These are phyloP conservation scores for Aquilaria sinensis DNA, from an alignment of 345 rosid genomes.

Conservation along the genomic window DNA sequence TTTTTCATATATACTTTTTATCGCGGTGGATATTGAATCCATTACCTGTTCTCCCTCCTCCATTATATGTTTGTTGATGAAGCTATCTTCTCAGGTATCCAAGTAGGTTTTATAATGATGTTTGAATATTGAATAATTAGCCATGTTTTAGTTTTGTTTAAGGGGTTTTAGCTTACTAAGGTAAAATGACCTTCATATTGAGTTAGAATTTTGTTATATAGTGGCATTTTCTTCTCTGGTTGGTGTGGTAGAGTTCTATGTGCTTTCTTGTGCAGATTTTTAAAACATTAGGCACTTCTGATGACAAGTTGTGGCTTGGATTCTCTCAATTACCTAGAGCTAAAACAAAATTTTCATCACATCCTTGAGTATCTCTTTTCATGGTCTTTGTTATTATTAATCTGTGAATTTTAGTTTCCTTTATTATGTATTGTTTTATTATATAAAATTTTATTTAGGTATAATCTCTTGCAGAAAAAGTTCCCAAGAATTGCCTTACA, in stretches of 20 bases:
- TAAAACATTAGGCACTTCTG: slow-evolving; percentile 73
- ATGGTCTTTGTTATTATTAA: background rate
- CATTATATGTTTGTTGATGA: too few species aligned
- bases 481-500: slow-evolving; percentile 71
- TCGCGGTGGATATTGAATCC: too few species aligned
- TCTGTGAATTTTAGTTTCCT: background rate
- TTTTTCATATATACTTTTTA: too few species aligned
- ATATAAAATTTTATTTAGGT: slow-evolving; percentile 32
- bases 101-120: too few species aligned
- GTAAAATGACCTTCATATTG: slow-evolving; percentile 22
- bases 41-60: too few species aligned
- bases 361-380: slow-evolving; percentile 33
- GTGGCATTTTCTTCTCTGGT: background rate
- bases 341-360: slow-evolving; percentile 58
- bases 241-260: too few species aligned
- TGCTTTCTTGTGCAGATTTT: slow-evolving; percentile 42
- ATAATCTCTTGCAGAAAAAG: slow-evolving; percentile 65
- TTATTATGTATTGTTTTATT: slow-evolving; percentile 20
- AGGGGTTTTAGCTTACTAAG: slow-evolving; percentile 36
- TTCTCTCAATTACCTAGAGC: slow-evolving; percentile 57
- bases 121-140: too few species aligned
- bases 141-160: too few species aligned
- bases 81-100: too few species aligned
- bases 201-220: background rate
- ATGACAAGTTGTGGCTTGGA: slow-evolving; percentile 63